Evolutionary conservation across 1,284 basidiomycete species (phyloP), one percentile per base, ranked within the genome.

Genomic region (Leccinum griseonigrum): DNA sequence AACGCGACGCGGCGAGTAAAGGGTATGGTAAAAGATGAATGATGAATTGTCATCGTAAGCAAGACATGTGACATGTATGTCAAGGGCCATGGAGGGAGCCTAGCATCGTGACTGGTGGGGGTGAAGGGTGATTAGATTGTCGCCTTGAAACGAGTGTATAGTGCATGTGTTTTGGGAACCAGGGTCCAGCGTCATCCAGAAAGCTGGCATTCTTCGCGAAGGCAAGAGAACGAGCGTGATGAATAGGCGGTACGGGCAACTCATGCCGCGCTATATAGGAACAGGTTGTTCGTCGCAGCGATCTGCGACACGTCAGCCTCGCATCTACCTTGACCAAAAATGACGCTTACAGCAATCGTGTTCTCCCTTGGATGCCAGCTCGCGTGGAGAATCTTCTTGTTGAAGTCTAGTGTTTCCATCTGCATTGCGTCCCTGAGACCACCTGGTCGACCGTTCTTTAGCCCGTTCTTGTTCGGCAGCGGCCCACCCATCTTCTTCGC

Each of bases 351-450:
- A 69, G 95, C 95, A 74, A 99, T 98, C 54, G 97, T 98, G 77
- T 96, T 94, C 83, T 98, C 97, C 75, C 87, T 83, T 54, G 97
- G 96, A 82, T 98, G 96, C 92, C 95, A 98, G 78, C 95, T 97
- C 59, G 93, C 92, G 76, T 96, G 94, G 69, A 96, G 79, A 72
- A 99, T 99, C 87, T 99, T 99, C 90, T 98, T 99, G 80, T 97
- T 97, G 78, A 98, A 99, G 79, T 98, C 95, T 68, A 97, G 84
- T 46, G 92, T 89, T 72, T 97, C 95, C 69, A 92, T 81, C 72
- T 95, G 92, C 87, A 97, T 90, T 48, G 87, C 86, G 67, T 95
- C 92, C 77, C 91, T 88, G 70, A 91, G 73, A 54, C 87, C 86
- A 54, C 86, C 84, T 48, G 82, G 80, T 68, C 88, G 79, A 52